Percentiles rank a stretch among this genome's conserved stretches.
These are phyloP conservation scores for Jackrogersella multiformis DNA, from an alignment of 495 filamentous ascomycete species.

Conservation along the genomic window DNA sequence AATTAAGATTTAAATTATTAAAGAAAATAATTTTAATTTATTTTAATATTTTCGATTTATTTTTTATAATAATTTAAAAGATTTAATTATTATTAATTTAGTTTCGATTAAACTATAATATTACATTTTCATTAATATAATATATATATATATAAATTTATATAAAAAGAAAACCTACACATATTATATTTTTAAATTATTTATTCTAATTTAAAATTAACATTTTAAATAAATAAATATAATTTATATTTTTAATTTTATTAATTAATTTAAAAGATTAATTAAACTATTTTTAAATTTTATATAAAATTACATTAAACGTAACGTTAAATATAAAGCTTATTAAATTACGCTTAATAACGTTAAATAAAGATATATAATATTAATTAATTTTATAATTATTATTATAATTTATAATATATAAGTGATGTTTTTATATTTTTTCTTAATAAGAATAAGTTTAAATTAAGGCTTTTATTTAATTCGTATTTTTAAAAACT, in stretches of 20 bases:
- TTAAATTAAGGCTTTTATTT: too few relatives aligned
- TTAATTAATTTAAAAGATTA: neutral
- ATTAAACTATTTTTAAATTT: neutral
- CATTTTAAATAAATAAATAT: neutral
- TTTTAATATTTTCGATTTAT: neutral
- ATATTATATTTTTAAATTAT: neutral
- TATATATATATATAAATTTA: neutral
- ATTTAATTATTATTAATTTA: neutral
- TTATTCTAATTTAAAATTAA: neutral
- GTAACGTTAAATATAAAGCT: neutral
- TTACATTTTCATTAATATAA: neutral
- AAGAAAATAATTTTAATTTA: neutral
- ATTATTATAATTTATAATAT: neutral
- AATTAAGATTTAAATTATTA: neutral
- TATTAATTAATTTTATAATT: neutral
- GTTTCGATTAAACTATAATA: neutral
- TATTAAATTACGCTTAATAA: neutral
- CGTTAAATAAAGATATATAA: neutral
- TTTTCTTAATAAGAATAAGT: too few relatives aligned
- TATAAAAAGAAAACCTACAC: neutral
- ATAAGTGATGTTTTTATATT: neutral
- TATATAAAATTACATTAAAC: neutral
- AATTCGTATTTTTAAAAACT: neutral
- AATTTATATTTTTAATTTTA: neutral
- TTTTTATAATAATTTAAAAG: neutral